These are phyloP conservation scores for Trichoderma orchidacearum DNA, from an alignment of 495 filamentous ascomycete genomes.

Conservation along the genomic window DNA sequence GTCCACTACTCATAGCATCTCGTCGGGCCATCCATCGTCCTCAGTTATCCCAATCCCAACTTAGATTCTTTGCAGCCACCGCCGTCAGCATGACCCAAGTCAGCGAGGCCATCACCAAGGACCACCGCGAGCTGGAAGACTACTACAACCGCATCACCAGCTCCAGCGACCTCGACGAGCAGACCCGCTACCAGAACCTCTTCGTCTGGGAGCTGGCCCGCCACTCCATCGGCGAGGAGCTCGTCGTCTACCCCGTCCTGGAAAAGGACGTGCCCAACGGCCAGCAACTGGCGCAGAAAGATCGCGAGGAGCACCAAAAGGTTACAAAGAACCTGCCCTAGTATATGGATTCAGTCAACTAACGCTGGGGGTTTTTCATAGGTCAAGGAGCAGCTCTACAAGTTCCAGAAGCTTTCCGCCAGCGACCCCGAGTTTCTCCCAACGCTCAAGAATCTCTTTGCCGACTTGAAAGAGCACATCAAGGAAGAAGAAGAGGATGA, in stretches of 20 bases:
- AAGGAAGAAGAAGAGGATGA: slow-evolving; percentile 45
- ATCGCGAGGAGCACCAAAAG: slow-evolving; percentile 42
- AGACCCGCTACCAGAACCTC: slow-evolving; percentile 44
- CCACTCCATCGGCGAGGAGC: slow-evolving; percentile 51
- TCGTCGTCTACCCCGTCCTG: slow-evolving; percentile 55
- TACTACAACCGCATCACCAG: slow-evolving; percentile 44
- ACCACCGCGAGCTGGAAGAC: slow-evolving; percentile 48
- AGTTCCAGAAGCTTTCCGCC: slow-evolving; percentile 42
- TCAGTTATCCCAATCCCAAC: too few species aligned
- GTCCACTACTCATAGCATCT: too few species aligned
- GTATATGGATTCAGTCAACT: not conserved
- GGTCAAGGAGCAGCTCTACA: slow-evolving; percentile 50
- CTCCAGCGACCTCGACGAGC: slow-evolving; percentile 31
- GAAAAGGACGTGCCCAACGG: slow-evolving; percentile 42
- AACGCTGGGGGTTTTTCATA: slow-evolving; percentile 9
- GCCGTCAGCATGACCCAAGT: slow-evolving; percentile 11
- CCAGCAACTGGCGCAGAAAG: slow-evolving; percentile 38
- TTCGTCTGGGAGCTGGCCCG: slow-evolving; percentile 62
- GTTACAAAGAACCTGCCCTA: slow-evolving; percentile 16
- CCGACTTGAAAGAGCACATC: slow-evolving; percentile 40
- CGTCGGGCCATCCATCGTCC: too few species aligned
- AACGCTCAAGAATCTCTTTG: slow-evolving; percentile 38
- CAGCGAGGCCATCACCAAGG: slow-evolving; percentile 42
- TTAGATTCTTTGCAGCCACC: too few species aligned
- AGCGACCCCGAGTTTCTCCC: slow-evolving; percentile 33